Percentiles rank a stretch among this genome's conserved stretches.
These are phyloP conservation scores for Gaeumannomyces tritici DNA, from an alignment of 2,329 filamentous ascomycete genomes.

Conservation along the genomic window DNA sequence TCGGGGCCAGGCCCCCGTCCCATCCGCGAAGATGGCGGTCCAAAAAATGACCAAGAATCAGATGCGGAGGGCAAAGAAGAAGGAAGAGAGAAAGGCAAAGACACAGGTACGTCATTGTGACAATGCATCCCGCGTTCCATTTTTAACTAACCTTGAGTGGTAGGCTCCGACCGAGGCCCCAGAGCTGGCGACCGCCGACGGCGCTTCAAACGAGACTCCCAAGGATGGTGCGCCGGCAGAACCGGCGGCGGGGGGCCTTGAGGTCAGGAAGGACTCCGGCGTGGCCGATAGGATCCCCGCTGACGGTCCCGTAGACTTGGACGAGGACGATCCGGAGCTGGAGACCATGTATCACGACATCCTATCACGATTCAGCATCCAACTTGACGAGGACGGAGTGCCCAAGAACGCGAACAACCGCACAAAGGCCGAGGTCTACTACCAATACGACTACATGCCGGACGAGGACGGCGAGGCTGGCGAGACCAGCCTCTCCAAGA, in stretches of 20 bases:
- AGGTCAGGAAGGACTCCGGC: constrained; percentile 30
- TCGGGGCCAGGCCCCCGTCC: background rate
- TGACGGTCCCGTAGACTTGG: constrained; percentile 38
- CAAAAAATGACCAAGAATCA: constrained; percentile 88
- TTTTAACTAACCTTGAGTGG: background rate
- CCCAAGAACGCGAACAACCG: constrained; percentile 55
- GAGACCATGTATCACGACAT: constrained; percentile 70
- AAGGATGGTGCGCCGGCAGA: constrained; percentile 21
- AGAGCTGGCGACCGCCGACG: background rate
- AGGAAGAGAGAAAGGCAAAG: constrained; percentile 69
- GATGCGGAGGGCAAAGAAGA: constrained; percentile 86
- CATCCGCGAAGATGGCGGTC: constrained; percentile 42
- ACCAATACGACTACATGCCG: constrained; percentile 78
- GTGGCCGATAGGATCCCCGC: constrained; percentile 24
- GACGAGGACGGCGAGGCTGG: constrained; percentile 68
- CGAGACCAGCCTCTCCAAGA: constrained; percentile 75
- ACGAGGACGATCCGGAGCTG: constrained; percentile 66
- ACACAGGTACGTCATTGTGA: constrained; percentile 34
- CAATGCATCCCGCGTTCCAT: no score
- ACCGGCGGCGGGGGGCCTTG: constrained; percentile 24
- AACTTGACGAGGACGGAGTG: constrained; percentile 51
- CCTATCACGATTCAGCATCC: constrained; percentile 67
- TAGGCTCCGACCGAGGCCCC: constrained; percentile 2
- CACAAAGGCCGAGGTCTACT: constrained; percentile 80
- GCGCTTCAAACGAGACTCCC: constrained; percentile 10